Evolutionary conservation across 805 yeast genomes (phyloP).

Genomic region (Barnettozyma wickerhamii): DNA sequence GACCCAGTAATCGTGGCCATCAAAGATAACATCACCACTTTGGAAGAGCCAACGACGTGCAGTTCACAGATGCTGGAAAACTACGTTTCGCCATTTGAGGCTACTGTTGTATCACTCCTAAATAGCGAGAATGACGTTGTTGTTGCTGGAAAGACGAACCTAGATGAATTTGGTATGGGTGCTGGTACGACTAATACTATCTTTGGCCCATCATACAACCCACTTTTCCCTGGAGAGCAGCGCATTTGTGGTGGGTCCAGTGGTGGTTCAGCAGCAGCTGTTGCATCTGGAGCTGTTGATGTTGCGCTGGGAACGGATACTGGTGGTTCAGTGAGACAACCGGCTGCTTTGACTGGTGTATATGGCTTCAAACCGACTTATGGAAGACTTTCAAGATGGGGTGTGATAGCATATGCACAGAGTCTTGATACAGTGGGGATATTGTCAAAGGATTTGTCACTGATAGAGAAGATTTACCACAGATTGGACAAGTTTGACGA

Average conservation of each 20-base stretch:
- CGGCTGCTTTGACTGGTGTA: slow-evolving; percentile 82
- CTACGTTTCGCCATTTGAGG: slow-evolving; percentile 74
- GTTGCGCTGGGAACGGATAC: slow-evolving; percentile 93
- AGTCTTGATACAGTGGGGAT: slow-evolving; percentile 93
- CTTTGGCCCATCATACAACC: slow-evolving; percentile 58
- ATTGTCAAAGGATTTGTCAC: slow-evolving; percentile 45
- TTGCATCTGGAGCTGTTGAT: slow-evolving; percentile 64
- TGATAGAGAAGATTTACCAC: slow-evolving; percentile 44
- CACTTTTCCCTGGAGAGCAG: slow-evolving; percentile 35
- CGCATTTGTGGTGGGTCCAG: slow-evolving; percentile 85
- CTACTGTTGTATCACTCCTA: slow-evolving; percentile 65
- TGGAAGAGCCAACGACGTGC: slow-evolving; percentile 68
- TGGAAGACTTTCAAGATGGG: slow-evolving; percentile 89
- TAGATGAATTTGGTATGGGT: slow-evolving; percentile 99
- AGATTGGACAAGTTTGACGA: slow-evolving; percentile 58
- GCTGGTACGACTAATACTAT: slow-evolving; percentile 54
- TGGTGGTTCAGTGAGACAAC: slow-evolving; percentile 93
- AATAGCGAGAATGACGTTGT: slow-evolving; percentile 42
- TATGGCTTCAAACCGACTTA: slow-evolving; percentile 92
- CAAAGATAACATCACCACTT: slow-evolving; percentile 80
- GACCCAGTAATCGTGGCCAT: slow-evolving; percentile 37
- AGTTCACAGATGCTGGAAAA: slow-evolving; percentile 58
- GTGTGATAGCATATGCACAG: slow-evolving; percentile 90
- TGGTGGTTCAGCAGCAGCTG: slow-evolving; percentile 95
- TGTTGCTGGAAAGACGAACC: slow-evolving; percentile 75